Conservation (phyloP, 1,139 yeast genomes). For the Taphrina betulina region DNA sequence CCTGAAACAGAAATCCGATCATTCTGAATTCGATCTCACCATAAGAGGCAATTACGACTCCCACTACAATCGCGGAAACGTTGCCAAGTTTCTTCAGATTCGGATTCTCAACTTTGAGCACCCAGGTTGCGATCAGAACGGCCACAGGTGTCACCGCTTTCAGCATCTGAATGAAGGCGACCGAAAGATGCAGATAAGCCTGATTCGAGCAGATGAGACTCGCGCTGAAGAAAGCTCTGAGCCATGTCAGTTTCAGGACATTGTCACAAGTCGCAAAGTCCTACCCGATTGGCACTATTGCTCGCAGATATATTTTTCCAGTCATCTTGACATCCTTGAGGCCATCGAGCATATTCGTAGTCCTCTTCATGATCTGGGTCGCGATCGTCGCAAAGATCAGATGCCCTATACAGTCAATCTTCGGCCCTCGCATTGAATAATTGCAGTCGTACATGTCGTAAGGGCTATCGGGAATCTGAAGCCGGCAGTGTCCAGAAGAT, state of each 20-base stretch:
- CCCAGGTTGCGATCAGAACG: slow-evolving; percentile 38
- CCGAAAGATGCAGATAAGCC: slow-evolving; percentile 40
- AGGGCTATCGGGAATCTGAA: slow-evolving; percentile 38
- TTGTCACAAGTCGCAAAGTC: background rate
- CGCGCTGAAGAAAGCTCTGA: slow-evolving; percentile 37
- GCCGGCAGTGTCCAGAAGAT: slow-evolving; percentile 36
- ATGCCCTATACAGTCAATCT: slow-evolving; percentile 35
- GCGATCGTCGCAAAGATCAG: slow-evolving; percentile 38
- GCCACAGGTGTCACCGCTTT: slow-evolving; percentile 41
- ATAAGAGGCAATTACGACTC: slow-evolving; percentile 39
- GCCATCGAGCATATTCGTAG: slow-evolving; percentile 36
- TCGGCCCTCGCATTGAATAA: background rate
- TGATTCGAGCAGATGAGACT: slow-evolving; percentile 38
- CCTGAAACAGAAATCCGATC: slow-evolving; percentile 37
- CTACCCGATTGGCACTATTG: slow-evolving; percentile 39
- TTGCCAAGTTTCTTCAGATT: slow-evolving; percentile 37
- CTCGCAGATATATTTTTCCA: slow-evolving; percentile 35
- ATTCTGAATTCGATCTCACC: slow-evolving; percentile 38
- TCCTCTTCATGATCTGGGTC: slow-evolving; percentile 38
- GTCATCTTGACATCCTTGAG: slow-evolving; percentile 37
- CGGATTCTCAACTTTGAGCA: slow-evolving; percentile 37
- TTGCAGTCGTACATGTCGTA: slow-evolving; percentile 36
- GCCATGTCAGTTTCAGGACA: background rate
- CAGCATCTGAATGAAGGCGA: slow-evolving; percentile 40
- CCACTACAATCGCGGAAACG: slow-evolving; percentile 39